These are phyloP conservation scores for Basipetospora chlamydospora DNA, from an alignment of 2,329 filamentous ascomycete species.

Conservation along the genomic window DNA sequence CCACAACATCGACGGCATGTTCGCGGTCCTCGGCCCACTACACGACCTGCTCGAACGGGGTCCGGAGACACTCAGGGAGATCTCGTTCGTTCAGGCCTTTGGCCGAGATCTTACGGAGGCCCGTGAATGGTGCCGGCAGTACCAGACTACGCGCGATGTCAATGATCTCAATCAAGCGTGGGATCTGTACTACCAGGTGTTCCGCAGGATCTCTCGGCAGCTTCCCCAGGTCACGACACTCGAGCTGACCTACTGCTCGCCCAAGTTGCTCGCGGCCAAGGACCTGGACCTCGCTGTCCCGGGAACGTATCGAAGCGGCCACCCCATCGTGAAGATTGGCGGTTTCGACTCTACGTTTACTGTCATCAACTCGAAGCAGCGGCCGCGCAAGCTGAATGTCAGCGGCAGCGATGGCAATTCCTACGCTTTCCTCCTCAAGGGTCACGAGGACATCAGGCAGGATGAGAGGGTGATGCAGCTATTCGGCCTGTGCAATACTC, in stretches of 20 bases:
- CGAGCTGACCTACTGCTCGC: constrained; percentile 93
- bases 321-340: constrained; percentile 67
- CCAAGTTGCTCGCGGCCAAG: constrained; percentile 71
- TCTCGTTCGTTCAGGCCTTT: constrained; percentile 95
- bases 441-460: constrained; percentile 98
- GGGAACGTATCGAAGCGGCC: constrained; percentile 73
- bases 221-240: constrained; percentile 83
- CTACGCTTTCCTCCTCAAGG: constrained; percentile 87
- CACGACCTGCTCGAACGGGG: constrained; percentile 85
- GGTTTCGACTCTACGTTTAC: constrained; percentile 82
- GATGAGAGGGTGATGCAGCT: constrained; percentile 99
- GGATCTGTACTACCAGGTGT: constrained; percentile 98
- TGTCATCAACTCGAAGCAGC: constrained; percentile 94
- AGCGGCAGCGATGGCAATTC: constrained; percentile 77
- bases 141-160: constrained; percentile 74
- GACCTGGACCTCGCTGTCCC: constrained; percentile 91
- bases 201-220: constrained; percentile 87
- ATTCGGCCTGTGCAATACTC: constrained; percentile 92
- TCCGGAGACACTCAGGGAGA: constrained; percentile 84
- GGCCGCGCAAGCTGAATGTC: constrained; percentile 76
- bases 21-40: constrained; percentile 73
- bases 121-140: constrained; percentile 89
- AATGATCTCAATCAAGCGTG: constrained; percentile 95
- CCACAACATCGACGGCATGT: constrained; percentile 96
- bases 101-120: constrained; percentile 90